phyloP scores from a whole-genome alignment of 1,139 yeast species.

The Sugiyamaella xylanicola region DNA sequence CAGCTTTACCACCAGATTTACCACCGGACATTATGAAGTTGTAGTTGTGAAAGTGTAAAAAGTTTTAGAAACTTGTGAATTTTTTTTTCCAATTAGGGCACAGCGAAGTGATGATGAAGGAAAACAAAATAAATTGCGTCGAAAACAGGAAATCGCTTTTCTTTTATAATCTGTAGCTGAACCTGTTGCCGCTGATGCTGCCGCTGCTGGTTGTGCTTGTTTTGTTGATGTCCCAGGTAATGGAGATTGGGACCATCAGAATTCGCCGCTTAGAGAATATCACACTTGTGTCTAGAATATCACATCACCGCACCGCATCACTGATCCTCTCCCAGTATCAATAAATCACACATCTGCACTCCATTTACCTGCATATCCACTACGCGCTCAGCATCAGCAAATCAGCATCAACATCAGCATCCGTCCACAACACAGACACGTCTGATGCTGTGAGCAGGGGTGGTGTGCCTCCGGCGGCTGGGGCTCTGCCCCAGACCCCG shows the following conservation, averaged over 20 bases:
- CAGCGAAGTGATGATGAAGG: slow-evolving; percentile 28
- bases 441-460: too few species aligned
- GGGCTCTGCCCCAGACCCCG: too few species aligned
- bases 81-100: slow-evolving; percentile 33
- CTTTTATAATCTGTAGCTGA: slow-evolving; percentile 5
- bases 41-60: slow-evolving; percentile 5
- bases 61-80: slow-evolving; percentile 27
- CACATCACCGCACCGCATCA: not conserved
- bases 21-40: slow-evolving; percentile 84
- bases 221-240: too few species aligned
- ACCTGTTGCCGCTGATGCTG: too few species aligned
- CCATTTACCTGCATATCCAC: too few species aligned
- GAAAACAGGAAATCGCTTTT: not conserved
- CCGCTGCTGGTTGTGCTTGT: too few species aligned
- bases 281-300: not conserved
- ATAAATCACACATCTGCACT: too few species aligned
- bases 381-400: too few species aligned
- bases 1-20: slow-evolving; percentile 94
- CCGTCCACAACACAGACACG: too few species aligned
- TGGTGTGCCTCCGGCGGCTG: too few species aligned
- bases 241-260: not conserved
- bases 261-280: not conserved
- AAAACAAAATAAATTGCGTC: slow-evolving; percentile 23
- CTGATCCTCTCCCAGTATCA: not conserved
- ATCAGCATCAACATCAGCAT: too few species aligned